A percentile compares a stretch with the other conserved stretches of the same genome.
These are phyloP conservation scores for Furcasterigmium sp. DNA, from an alignment of 2,329 filamentous ascomycete genomes.

Conservation along the genomic window DNA sequence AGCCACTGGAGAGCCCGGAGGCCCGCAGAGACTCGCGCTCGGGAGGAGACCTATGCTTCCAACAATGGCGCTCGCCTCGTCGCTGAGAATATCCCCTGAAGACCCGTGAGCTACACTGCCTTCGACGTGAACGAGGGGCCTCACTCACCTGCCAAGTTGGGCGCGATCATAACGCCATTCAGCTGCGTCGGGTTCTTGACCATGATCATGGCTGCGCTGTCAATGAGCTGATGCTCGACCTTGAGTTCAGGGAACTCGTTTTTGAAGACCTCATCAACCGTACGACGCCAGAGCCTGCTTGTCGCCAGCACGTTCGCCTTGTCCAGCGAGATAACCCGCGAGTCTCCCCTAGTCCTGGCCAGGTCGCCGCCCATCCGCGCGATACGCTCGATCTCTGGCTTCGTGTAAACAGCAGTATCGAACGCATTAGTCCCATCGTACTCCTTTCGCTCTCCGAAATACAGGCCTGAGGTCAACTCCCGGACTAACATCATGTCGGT, in stretches of 20 bases:
- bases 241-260: slow-evolving; percentile 85
- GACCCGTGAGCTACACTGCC: too few species aligned
- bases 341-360: too few species aligned
- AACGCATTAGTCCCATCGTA: slow-evolving; percentile 53
- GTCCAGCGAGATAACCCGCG: slow-evolving; percentile 82
- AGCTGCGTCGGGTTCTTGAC: slow-evolving; percentile 85
- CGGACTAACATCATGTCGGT: slow-evolving; percentile 91
- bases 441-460: slow-evolving; percentile 88
- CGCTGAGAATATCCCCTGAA: slow-evolving; percentile 85
- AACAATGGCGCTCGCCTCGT: slow-evolving; percentile 92
- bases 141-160: slow-evolving; percentile 91
- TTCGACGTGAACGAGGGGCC: too few species aligned
- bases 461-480: slow-evolving; percentile 88
- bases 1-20: slow-evolving; percentile 90
- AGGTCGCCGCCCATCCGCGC: slow-evolving; percentile 53
- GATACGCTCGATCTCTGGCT: slow-evolving; percentile 88
- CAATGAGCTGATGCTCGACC: slow-evolving; percentile 85
- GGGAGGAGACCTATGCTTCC: slow-evolving; percentile 85
- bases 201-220: slow-evolving; percentile 96
- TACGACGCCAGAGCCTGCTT: slow-evolving; percentile 82
- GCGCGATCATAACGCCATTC: slow-evolving; percentile 88
- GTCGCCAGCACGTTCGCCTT: slow-evolving; percentile 97
- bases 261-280: slow-evolving; percentile 76
- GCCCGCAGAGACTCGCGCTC: slow-evolving; percentile 78
- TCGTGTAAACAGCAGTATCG: slow-evolving; percentile 73